A percentile compares a stretch with the other conserved stretches of the same genome.
Conservation (phyloP, 768 basidiomycete species). For the Termitomyces heimii region DNA sequence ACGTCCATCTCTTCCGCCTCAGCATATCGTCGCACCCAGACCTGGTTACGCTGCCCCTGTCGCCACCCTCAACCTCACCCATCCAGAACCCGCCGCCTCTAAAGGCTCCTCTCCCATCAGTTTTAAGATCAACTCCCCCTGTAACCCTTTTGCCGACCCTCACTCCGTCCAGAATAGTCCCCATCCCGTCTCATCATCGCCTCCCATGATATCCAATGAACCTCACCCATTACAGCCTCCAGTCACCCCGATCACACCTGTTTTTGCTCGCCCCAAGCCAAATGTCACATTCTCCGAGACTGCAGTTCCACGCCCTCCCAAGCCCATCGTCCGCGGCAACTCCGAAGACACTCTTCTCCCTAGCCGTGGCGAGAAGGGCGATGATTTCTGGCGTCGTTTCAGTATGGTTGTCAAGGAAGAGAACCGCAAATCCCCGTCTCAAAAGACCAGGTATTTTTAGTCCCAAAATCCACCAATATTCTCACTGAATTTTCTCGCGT, state of each 20-base stretch:
- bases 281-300: constrained; percentile 40
- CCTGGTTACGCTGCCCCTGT: constrained; percentile 74
- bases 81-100: constrained; percentile 35
- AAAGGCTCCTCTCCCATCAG: constrained; percentile 13
- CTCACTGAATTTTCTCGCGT: too few relatives aligned
- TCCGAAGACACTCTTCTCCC: constrained; percentile 65
- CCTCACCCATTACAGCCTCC: constrained; percentile 77
- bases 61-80: constrained; percentile 54
- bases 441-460: constrained; percentile 33
- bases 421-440: constrained; percentile 26
- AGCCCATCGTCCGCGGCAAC: constrained; percentile 61
- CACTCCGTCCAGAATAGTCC: constrained; percentile 1
- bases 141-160: constrained; percentile 3
- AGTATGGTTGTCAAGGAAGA: constrained; percentile 78
- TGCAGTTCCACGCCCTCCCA: constrained; percentile 23
- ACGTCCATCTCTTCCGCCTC: constrained; percentile 23
- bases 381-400: constrained; percentile 85
- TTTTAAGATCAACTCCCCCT: constrained; percentile 1
- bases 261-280: constrained; percentile 59
- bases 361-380: constrained; percentile 64
- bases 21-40: constrained; percentile 56
- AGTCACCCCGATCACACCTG: constrained; percentile 72
- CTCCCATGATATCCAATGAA: constrained; percentile 36
- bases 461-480: too few relatives aligned
- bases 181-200: constrained; percentile 20